Conservation (phyloP, 768 basidiomycete genomes). For the Gloeostereum incarnatum region DNA sequence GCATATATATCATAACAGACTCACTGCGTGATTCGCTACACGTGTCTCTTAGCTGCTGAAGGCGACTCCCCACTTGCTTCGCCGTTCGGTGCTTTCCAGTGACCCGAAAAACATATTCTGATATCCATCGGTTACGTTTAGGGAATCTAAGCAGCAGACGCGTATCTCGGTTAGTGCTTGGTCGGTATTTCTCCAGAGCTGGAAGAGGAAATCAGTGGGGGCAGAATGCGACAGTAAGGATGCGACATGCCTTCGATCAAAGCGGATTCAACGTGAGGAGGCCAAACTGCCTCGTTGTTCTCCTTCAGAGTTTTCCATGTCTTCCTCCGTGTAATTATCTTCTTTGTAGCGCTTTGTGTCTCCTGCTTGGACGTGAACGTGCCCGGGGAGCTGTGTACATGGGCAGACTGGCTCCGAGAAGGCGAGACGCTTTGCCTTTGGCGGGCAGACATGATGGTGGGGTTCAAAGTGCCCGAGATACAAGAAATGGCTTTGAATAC, state of each 20-base stretch:
- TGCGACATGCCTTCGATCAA: slow-evolving; percentile 46
- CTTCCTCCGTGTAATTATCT: slow-evolving; percentile 30
- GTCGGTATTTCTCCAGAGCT: slow-evolving; percentile 51
- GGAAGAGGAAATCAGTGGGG: slow-evolving; percentile 6
- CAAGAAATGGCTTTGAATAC: neutral
- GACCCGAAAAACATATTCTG: slow-evolving; percentile 45
- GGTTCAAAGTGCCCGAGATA: neutral
- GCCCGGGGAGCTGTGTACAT: slow-evolving; percentile 1
- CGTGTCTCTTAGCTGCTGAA: slow-evolving; percentile 61
- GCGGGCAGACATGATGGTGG: neutral
- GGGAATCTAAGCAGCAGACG: slow-evolving; percentile 51
- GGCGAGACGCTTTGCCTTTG: slow-evolving; percentile 1
- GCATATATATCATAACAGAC: slow-evolving; percentile 9
- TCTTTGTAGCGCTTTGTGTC: slow-evolving; percentile 5
- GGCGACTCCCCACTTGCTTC: slow-evolving; percentile 62
- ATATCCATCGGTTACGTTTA: slow-evolving; percentile 57
- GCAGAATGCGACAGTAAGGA: slow-evolving; percentile 4
- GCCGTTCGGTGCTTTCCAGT: slow-evolving; percentile 52
- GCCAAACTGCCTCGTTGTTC: slow-evolving; percentile 50
- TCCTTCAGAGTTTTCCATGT: slow-evolving; percentile 49
- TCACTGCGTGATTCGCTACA: slow-evolving; percentile 45
- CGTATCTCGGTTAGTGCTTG: slow-evolving; percentile 40
- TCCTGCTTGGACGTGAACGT: neutral
- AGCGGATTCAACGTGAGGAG: slow-evolving; percentile 48
- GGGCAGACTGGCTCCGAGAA: neutral